A percentile compares a stretch with the other conserved stretches of the same genome.
phyloP scores from a whole-genome alignment of 2,329 filamentous ascomycete genomes.

The Xylaria sp. region DNA sequence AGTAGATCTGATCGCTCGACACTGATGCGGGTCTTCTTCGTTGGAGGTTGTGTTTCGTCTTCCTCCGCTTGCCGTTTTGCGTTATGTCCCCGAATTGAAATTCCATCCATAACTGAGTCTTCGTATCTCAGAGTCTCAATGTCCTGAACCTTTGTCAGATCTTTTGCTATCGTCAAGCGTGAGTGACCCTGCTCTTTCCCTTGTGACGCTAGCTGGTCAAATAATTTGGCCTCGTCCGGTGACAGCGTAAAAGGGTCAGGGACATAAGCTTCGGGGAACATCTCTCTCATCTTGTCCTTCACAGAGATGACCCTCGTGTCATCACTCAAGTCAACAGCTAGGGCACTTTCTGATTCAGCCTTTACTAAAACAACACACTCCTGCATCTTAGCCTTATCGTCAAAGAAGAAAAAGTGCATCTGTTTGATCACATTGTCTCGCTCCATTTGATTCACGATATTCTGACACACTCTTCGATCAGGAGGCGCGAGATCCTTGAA shows the following conservation, averaged over 20 bases:
- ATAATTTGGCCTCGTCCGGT: conserved; percentile 43
- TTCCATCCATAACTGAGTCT: conserved; percentile 40
- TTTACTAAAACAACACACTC: conserved; percentile 38
- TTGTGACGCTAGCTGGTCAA: conserved; percentile 39
- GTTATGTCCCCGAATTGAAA: conserved; percentile 21
- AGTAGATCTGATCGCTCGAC: conserved; percentile 35
- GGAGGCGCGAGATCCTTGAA: conserved; percentile 49
- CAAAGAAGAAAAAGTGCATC: conserved; percentile 39
- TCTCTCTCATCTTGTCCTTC: conserved; percentile 54
- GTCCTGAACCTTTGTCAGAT: conserved; percentile 36
- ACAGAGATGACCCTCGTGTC: conserved; percentile 49
- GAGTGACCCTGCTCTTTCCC: conserved; percentile 24
- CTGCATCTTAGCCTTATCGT: conserved; percentile 34
- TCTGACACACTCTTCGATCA: conserved; percentile 37
- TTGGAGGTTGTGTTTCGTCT: conserved; percentile 17
- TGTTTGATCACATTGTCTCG: conserved; percentile 33
- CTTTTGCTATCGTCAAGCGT: conserved; percentile 20
- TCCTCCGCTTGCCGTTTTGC: conserved; percentile 33
- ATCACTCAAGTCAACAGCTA: conserved; percentile 44
- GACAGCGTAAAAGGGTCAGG: conserved; percentile 47
- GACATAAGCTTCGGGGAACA: conserved; percentile 53
- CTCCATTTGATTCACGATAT: conserved; percentile 39
- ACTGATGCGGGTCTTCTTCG: conserved; percentile 30
- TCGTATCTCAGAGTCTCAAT: conserved; percentile 39
- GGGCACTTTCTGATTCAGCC: conserved; percentile 3